These are phyloP conservation scores for Adiantum capillusveneris DNA, from an alignment of 75 land plant genomes.

Conservation along the genomic window DNA sequence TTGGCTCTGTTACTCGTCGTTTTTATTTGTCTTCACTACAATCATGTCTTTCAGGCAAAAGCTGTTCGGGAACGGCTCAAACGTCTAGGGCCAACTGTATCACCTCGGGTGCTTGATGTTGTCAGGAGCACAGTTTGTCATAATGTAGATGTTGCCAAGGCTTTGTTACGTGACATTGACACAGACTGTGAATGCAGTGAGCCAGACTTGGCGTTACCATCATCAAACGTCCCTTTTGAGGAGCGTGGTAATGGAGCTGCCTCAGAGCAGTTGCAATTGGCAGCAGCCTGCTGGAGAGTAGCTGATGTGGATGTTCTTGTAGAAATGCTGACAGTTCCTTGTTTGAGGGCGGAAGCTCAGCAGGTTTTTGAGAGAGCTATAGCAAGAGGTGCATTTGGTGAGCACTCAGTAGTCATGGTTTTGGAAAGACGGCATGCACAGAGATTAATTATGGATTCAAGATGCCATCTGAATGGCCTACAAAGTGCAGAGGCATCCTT, in stretches of 20 bases:
- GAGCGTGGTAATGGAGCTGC: slow-evolving; percentile 22
- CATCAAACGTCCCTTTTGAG: slow-evolving; percentile 15
- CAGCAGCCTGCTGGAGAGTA: slow-evolving; percentile 33
- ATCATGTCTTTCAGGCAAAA: slow-evolving; percentile 21
- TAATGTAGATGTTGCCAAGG: slow-evolving; percentile 30
- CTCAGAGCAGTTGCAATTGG: slow-evolving; percentile 22
- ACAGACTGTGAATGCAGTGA: slow-evolving; percentile 36
- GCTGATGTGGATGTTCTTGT: slow-evolving; percentile 45
- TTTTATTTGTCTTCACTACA: no score
- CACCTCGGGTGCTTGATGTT: slow-evolving; percentile 37
- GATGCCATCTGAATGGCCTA: slow-evolving; percentile 2
- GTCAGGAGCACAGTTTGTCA: slow-evolving; percentile 28
- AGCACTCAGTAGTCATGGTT: slow-evolving; percentile 38
- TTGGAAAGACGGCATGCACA: slow-evolving; percentile 35
- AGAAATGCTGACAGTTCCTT: slow-evolving; percentile 35
- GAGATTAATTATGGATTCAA: slow-evolving; percentile 25
- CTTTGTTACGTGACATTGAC: slow-evolving; percentile 37
- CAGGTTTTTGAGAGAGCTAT: slow-evolving; percentile 40
- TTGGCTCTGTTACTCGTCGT: no score
- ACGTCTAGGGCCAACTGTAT: slow-evolving; percentile 30
- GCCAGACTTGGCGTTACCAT: slow-evolving; percentile 21
- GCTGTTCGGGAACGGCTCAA: slow-evolving; percentile 39
- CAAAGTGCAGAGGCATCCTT: slow-evolving; percentile 7
- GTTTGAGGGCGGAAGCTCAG: slow-evolving; percentile 36
- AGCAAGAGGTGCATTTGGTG: slow-evolving; percentile 39